Conservation (phyloP, 2,329 filamentous ascomycete species). For the Sporothrix variecibatus region DNA sequence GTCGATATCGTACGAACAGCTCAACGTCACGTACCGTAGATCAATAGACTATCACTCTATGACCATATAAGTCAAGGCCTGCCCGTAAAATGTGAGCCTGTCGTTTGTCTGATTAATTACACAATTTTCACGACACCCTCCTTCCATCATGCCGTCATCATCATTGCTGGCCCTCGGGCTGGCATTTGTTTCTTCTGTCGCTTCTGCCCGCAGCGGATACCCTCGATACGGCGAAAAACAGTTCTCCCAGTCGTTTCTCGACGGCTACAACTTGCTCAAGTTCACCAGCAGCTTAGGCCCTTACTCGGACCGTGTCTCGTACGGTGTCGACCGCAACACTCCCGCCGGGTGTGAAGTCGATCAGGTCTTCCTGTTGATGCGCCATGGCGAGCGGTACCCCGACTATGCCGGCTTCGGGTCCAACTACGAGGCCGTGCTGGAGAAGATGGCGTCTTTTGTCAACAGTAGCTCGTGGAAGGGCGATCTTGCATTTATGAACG, state of each 20-base stretch:
- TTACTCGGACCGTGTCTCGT: neutral
- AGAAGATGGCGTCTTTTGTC: neutral
- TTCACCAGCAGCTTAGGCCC: neutral
- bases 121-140: too few relatives aligned
- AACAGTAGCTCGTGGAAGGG: neutral
- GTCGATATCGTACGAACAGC: too few relatives aligned
- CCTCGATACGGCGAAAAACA: neutral
- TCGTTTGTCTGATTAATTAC: too few relatives aligned
- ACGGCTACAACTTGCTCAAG: neutral
- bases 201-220: neutral
- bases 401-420: neutral
- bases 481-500: neutral
- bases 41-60: too few relatives aligned
- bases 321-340: neutral
- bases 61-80: too few relatives aligned
- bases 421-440: neutral
- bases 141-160: neutral
- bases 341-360: neutral
- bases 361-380: neutral
- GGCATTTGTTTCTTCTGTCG: neutral
- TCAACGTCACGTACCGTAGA: too few relatives aligned
- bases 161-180: neutral
- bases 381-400: neutral
- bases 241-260: neutral
- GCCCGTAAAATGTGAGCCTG: too few relatives aligned